Conservation (phyloP, 345 rosid species). For the Sonneratia caseolaris region DNA sequence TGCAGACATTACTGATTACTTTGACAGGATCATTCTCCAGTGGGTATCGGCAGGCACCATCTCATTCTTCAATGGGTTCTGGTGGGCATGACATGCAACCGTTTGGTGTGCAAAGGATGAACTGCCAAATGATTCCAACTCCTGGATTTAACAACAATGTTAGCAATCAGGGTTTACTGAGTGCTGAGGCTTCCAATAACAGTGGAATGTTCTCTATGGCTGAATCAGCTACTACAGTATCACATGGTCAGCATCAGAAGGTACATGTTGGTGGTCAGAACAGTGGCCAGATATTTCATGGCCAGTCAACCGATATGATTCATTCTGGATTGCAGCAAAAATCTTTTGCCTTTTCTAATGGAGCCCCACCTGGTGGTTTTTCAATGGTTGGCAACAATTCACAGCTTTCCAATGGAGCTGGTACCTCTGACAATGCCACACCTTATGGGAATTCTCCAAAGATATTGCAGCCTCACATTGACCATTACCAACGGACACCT, state of each 20-base stretch:
- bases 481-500: conserved; percentile 53
- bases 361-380: conserved; percentile 46
- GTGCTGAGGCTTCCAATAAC: conserved; percentile 53
- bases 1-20: conserved; percentile 8
- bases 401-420: conserved; percentile 42
- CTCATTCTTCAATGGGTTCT: conserved; percentile 54
- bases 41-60: conserved; percentile 58
- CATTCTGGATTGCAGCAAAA: conserved; percentile 69
- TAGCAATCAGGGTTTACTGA: conserved; percentile 48
- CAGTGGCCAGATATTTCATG: conserved; percentile 61
- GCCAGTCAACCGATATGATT: conserved; percentile 47
- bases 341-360: conserved; percentile 52
- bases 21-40: conserved; percentile 52
- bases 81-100: conserved; percentile 63
- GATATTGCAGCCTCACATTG: conserved; percentile 49
- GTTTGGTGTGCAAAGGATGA: conserved; percentile 48
- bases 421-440: conserved; percentile 40
- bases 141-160: conserved; percentile 59
- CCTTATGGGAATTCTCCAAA: conserved; percentile 49
- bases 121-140: conserved; percentile 87
- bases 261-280: conserved; percentile 50
- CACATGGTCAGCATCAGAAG: conserved; percentile 62
- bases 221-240: conserved; percentile 44
- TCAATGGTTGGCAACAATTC: conserved; percentile 50
- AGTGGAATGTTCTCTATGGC: conserved; percentile 52